Conservation (phyloP, 2,329 filamentous ascomycete species). For the Fusarium siculi region DNA sequence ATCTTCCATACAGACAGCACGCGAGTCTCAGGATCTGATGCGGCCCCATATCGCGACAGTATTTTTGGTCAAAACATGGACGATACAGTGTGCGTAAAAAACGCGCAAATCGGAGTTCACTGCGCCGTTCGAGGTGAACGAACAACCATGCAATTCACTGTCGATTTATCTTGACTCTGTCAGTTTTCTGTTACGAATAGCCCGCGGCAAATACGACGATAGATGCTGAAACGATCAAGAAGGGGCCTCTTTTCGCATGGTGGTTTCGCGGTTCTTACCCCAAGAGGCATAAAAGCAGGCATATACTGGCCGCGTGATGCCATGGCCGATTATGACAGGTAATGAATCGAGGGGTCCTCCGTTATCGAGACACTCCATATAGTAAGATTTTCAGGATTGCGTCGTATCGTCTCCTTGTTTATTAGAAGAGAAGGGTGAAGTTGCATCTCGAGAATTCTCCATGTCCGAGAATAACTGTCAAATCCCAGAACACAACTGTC, state of each 20-base stretch:
- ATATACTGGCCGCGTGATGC: neutral
- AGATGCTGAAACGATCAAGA: neutral
- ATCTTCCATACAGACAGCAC: slow-evolving; percentile 8
- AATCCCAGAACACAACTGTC: slow-evolving; percentile 19
- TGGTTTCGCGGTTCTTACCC: slow-evolving; percentile 24
- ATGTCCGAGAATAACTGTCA: slow-evolving; percentile 32
- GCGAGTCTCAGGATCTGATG: slow-evolving; percentile 16
- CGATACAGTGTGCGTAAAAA: neutral
- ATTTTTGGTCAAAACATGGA: slow-evolving; percentile 1
- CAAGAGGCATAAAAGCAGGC: slow-evolving; percentile 9
- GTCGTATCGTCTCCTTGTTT: slow-evolving; percentile 19
- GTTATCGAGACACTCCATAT: slow-evolving; percentile 16
- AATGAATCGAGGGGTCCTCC: slow-evolving; percentile 3
- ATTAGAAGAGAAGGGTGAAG: slow-evolving; percentile 26
- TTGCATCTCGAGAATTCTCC: slow-evolving; percentile 16
- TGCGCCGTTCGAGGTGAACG: neutral
- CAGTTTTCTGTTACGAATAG: slow-evolving; percentile 4
- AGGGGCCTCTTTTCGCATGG: slow-evolving; percentile 4
- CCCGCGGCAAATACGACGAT: slow-evolving; percentile 1
- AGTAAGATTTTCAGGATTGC: slow-evolving; percentile 18
- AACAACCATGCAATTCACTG: neutral
- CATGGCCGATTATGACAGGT: slow-evolving; percentile 31
- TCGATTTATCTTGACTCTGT: slow-evolving; percentile 2
- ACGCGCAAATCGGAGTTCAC: neutral
- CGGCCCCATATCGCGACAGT: neutral